Base-by-base conservation (phyloP, 805 yeast genomes). In the Ogataea saltuana region DNA sequence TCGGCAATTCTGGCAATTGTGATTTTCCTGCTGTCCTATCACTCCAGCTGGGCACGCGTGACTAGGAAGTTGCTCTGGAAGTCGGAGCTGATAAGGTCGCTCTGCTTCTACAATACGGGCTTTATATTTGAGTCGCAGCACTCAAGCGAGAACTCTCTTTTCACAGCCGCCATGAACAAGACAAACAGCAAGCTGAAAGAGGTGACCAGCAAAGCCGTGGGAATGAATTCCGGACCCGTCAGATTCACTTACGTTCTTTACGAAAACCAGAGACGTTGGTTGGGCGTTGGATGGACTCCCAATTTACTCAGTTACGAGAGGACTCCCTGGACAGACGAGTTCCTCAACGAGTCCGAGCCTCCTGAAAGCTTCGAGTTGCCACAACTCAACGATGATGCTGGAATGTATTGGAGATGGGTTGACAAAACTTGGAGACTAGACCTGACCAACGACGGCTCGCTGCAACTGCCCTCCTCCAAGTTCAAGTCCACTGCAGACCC, bases 231-330 rank as follows among this genome's bases (percentile, higher is more conserved):
- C 5, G 58, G 59, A 2, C 79, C 81, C 1, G 89, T 88, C 22
- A 68, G 90, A 43, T 93, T 90, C 64, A 90, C 97, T 4, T 91
- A 88, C 64, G 97, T 88, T 2, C 71, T 93, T 9, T 90, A 83
- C 64, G 99, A 91, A 63, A 91, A 91, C 63, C 98, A 91, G 69
- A 80, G 99, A 59, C 81, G 95, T 56, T 91, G 99, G 99, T 72
- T 91, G 29, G 98, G 97, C 11, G 87, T 91, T 55, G 99, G 99
- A 10, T 91, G 99, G 99, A 91, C 98, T 0, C 74, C 95, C 12
- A 89, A 89, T 59, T 72, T 93, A 60, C 73, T 93, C 49, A 83
- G 95, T 38, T 91, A 91, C 60, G 99, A 91, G 67, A 77, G 99
- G 60, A 83, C 96, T 0, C 84, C 98, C 3, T 91, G 98, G 97